Conservation (phyloP, 2,329 filamentous ascomycete species). For the Myriosclerotinia curreyana region DNA sequence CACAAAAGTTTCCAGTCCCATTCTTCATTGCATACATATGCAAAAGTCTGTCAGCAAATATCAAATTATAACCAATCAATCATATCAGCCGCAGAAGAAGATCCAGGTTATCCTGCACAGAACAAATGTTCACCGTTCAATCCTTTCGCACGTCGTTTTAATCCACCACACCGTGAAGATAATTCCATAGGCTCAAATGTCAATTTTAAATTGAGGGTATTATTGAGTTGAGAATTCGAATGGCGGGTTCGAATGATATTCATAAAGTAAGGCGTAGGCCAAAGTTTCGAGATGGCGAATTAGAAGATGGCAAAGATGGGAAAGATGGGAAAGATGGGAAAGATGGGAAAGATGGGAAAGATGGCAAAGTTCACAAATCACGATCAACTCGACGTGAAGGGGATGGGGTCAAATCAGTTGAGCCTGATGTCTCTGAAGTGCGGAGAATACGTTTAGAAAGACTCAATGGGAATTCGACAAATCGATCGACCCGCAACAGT, state of each 20-base stretch:
- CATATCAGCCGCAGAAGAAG: conserved; percentile 20
- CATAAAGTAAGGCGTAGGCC: conserved; percentile 28
- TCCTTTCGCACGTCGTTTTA: conserved; percentile 1
- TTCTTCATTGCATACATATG: conserved; percentile 13
- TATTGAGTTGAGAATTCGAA: background rate
- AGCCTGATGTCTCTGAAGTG: conserved; percentile 29
- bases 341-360: conserved; percentile 23
- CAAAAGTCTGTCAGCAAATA: conserved; percentile 17
- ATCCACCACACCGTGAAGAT: background rate
- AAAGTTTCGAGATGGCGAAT: conserved; percentile 30
- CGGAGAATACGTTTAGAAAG: conserved; percentile 36
- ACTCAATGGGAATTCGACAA: conserved; percentile 29
- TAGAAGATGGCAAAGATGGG: conserved; percentile 25
- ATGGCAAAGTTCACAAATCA: conserved; percentile 26
- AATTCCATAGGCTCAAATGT: conserved; percentile 12
- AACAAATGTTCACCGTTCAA: conserved; percentile 30
- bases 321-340: conserved; percentile 27
- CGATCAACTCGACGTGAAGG: conserved; percentile 16
- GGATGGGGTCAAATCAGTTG: conserved; percentile 27
- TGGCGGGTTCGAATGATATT: conserved; percentile 15
- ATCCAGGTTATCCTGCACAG: conserved; percentile 27
- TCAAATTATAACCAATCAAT: background rate
- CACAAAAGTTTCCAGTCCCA: conserved; percentile 5
- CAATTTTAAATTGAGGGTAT: background rate
- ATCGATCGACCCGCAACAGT: conserved; percentile 22